phyloP scores from a whole-genome alignment of 1,284 basidiomycete genomes.

The Boletus mariae region DNA sequence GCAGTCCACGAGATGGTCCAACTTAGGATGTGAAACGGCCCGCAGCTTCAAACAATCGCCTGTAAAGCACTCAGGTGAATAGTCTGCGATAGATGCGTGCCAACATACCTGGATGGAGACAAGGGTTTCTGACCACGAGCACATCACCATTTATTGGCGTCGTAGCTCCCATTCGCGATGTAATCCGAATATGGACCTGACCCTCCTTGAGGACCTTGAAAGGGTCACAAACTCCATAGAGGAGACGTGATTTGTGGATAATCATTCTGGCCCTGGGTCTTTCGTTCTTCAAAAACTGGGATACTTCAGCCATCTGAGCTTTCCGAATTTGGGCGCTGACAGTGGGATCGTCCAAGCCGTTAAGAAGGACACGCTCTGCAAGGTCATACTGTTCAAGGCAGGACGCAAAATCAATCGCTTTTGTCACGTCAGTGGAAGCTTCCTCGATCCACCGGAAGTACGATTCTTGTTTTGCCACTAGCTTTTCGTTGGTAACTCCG shows the following conservation, averaged over 20 bases:
- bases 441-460: slow-evolving; percentile 56
- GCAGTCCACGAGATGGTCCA: slow-evolving; percentile 60
- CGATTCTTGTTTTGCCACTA: slow-evolving; percentile 51
- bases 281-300: slow-evolving; percentile 50
- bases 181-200: slow-evolving; percentile 58
- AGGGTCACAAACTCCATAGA: slow-evolving; percentile 66
- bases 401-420: slow-evolving; percentile 54
- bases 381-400: slow-evolving; percentile 44
- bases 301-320: slow-evolving; percentile 48
- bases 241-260: slow-evolving; percentile 53
- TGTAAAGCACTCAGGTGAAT: slow-evolving; percentile 15
- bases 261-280: slow-evolving; percentile 56
- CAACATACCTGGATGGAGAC: slow-evolving; percentile 55
- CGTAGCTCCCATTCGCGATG: slow-evolving; percentile 46
- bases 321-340: slow-evolving; percentile 41
- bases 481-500: slow-evolving; percentile 50
- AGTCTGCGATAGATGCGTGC: background rate
- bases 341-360: slow-evolving; percentile 46
- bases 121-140: slow-evolving; percentile 62
- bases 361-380: slow-evolving; percentile 51
- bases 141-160: slow-evolving; percentile 58
- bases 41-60: slow-evolving; percentile 63
- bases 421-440: slow-evolving; percentile 43
- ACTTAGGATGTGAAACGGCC: slow-evolving; percentile 46
- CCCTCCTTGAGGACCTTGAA: slow-evolving; percentile 58